phyloP scores from a whole-genome alignment of 1,284 basidiomycete genomes.

The Melampsora americana region DNA sequence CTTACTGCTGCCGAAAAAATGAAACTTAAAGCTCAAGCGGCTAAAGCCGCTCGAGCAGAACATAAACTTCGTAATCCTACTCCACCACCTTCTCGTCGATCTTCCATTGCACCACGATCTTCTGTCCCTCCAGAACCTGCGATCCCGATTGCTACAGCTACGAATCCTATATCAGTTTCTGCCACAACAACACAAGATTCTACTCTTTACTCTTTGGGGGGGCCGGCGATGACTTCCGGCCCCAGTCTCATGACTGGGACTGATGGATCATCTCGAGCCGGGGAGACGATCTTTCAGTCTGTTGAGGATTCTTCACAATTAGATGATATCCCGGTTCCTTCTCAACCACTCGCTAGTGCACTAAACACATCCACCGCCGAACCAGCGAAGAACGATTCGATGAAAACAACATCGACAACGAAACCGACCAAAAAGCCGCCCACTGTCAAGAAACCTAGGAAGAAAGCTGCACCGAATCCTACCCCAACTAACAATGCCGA shows the following conservation, averaged over 20 bases:
- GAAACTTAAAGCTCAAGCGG: constrained; percentile 30
- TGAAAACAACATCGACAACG: neutral
- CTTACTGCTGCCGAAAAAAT: constrained; percentile 34
- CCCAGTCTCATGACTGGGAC: neutral
- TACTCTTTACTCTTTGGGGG: neutral
- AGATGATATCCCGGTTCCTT: neutral
- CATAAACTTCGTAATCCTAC: constrained; percentile 15
- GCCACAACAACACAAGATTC: neutral
- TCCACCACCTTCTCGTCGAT: constrained; percentile 13
- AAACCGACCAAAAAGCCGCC: neutral
- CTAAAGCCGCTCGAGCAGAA: constrained; percentile 32
- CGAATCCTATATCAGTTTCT: neutral
- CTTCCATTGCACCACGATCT: constrained; percentile 10
- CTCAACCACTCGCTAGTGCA: neutral
- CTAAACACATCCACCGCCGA: neutral
- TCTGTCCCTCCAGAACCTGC: constrained; percentile 4
- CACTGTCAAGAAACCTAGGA: neutral
- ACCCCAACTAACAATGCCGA: neutral
- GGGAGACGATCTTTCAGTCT: neutral
- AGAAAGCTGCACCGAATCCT: neutral
- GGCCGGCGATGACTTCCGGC: neutral
- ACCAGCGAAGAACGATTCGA: neutral
- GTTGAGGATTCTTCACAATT: neutral
- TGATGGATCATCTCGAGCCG: neutral
- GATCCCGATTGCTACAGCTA: neutral